Percentiles rank a stretch among this genome's conserved stretches.
Conservation (phyloP, 495 filamentous ascomycete genomes). For the Aspergillus steynii region DNA sequence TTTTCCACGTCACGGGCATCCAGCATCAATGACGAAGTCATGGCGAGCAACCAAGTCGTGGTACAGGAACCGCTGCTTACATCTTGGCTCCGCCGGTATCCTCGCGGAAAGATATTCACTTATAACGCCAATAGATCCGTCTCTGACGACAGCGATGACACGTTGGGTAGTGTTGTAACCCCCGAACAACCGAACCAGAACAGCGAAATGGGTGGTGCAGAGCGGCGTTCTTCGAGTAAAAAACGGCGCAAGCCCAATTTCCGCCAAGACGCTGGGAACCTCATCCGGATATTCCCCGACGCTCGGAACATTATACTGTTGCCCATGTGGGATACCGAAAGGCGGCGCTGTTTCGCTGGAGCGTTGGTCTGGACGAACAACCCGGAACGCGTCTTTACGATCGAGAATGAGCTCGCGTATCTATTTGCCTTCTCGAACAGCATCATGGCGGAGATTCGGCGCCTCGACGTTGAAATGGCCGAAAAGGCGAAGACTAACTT, state of each 20-base stretch:
- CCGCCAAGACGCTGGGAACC: slow-evolving; percentile 19
- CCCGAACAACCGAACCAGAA: no score
- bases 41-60: slow-evolving; percentile 35
- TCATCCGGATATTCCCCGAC: slow-evolving; percentile 23
- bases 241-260: slow-evolving; percentile 19
- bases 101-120: slow-evolving; percentile 59
- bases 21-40: slow-evolving; percentile 22
- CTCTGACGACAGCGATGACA: slow-evolving; percentile 24
- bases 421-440: slow-evolving; percentile 58
- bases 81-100: slow-evolving; percentile 50
- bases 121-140: slow-evolving; percentile 44
- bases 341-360: slow-evolving; percentile 61
- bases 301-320: slow-evolving; percentile 27
- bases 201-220: not conserved
- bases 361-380: slow-evolving; percentile 55
- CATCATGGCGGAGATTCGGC: slow-evolving; percentile 61
- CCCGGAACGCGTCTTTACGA: slow-evolving; percentile 38
- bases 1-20: slow-evolving; percentile 21
- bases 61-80: slow-evolving; percentile 20
- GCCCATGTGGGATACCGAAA: slow-evolving; percentile 63
- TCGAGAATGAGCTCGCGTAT: slow-evolving; percentile 48
- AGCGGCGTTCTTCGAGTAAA: slow-evolving; percentile 41
- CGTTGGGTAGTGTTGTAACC: not conserved
- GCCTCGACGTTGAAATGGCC: slow-evolving; percentile 48
- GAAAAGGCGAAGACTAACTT: slow-evolving; percentile 63